phyloP scores from a whole-genome alignment of 177 flowering plant genomes.

The Vitis hybrid region DNA sequence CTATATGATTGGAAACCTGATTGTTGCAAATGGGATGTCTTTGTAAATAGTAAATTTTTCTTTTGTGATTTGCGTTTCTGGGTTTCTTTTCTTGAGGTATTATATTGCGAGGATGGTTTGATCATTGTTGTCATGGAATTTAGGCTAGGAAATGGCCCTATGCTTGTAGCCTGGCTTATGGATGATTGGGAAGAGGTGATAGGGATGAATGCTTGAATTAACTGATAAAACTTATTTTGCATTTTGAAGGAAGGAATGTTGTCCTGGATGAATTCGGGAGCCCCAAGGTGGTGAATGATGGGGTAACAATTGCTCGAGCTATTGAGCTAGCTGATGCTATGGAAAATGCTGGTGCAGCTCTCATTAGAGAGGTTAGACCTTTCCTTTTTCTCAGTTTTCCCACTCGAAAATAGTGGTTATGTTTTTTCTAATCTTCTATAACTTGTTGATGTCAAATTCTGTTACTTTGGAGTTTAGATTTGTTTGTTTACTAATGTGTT shows the following conservation, averaged over 20 bases:
- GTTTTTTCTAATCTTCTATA: neutral
- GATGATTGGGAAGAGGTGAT: no score
- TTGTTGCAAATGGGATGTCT: neutral
- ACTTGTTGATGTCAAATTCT: neutral
- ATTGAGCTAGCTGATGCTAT: conserved; percentile 91
- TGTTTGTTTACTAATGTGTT: neutral
- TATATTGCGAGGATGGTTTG: no score
- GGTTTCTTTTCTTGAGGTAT: no score
- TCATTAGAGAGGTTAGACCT: conserved; percentile 79
- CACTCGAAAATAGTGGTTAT: no score
- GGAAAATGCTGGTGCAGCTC: conserved; percentile 99
- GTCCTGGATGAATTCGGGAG: conserved; percentile 90
- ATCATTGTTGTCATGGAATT: no score
- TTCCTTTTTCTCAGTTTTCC: neutral
- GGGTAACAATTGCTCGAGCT: conserved; percentile 96
- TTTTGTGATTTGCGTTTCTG: no score
- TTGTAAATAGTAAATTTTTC: no score
- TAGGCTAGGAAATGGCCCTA: no score
- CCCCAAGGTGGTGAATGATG: conserved; percentile 97
- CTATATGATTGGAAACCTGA: no score
- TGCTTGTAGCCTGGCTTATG: no score
- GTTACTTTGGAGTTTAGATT: neutral
- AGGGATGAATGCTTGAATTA: no score
- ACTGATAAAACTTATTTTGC: neutral
- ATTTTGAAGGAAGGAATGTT: conserved; percentile 82